Percentiles rank a stretch among this genome's conserved stretches.
These are phyloP conservation scores for Astrocystis sublimbata DNA, from an alignment of 495 filamentous ascomycete genomes.

Conservation along the genomic window DNA sequence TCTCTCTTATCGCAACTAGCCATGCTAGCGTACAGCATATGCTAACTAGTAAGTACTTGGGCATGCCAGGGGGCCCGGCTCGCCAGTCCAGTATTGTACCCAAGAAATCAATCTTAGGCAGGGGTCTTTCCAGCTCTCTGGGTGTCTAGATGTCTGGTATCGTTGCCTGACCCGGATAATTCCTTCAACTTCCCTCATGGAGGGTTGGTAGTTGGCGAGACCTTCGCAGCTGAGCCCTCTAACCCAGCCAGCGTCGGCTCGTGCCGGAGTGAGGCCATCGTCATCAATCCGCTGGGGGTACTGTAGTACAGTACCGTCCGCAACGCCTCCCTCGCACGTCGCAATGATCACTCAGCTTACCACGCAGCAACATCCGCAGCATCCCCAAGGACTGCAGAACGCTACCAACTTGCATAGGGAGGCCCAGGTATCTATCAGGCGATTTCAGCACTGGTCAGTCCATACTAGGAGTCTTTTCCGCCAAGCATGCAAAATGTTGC, in stretches of 20 bases:
- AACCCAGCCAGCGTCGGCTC: neutral
- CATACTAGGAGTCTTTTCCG: slow-evolving; percentile 1
- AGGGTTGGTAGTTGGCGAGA: neutral
- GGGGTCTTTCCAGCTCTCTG: too few relatives aligned
- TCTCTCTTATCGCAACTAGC: too few relatives aligned
- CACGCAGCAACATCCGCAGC: slow-evolving; percentile 2
- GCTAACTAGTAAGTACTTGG: too few relatives aligned
- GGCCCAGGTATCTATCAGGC: neutral
- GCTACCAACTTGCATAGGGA: neutral
- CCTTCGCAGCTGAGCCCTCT: neutral
- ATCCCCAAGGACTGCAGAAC: neutral
- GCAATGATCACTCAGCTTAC: slow-evolving; percentile 15
- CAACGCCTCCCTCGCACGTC: neutral
- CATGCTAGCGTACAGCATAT: too few relatives aligned
- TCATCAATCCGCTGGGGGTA: neutral
- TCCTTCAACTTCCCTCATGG: neutral
- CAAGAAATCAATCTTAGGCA: too few relatives aligned
- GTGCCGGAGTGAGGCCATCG: neutral
- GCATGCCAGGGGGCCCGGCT: too few relatives aligned
- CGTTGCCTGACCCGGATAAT: neutral
- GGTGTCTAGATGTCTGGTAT: neutral
- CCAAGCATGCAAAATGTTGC: slow-evolving; percentile 8
- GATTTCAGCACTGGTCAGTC: neutral
- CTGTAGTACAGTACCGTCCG: neutral
- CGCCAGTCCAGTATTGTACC: too few relatives aligned